Evolutionary conservation across 495 filamentous ascomycete genomes (phyloP).

Genomic region (Corynascus novoguineensis): DNA sequence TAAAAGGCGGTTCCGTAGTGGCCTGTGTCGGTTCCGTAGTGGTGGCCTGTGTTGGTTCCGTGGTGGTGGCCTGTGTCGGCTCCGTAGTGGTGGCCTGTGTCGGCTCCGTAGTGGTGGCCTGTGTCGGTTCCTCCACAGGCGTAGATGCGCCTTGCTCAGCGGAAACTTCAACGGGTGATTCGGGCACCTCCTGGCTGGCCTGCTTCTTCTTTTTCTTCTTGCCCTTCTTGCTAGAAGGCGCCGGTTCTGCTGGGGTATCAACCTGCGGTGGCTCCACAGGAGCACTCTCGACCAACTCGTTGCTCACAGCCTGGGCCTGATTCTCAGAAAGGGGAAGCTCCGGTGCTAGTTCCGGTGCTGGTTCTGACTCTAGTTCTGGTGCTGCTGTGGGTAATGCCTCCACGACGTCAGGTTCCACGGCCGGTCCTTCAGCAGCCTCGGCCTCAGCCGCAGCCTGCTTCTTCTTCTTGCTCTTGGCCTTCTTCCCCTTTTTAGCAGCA

Average conservation of each 20-base stretch:
- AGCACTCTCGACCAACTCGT: neutral
- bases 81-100: neutral
- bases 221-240: conserved; percentile 19
- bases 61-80: neutral
- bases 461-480: conserved; percentile 27
- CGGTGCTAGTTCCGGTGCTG: neutral
- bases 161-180: neutral
- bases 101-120: neutral
- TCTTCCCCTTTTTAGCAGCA: conserved; percentile 17
- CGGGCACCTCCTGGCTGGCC: conserved; percentile 15
- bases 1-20: neutral
- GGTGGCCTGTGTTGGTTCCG: neutral
- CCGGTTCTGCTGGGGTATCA: conserved; percentile 12
- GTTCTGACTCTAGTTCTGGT: too few species aligned
- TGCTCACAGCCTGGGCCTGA: neutral
- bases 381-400: too few species aligned
- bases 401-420: neutral
- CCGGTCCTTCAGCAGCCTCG: conserved; percentile 14
- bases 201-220: conserved; percentile 33
- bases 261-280: conserved; percentile 10
- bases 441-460: conserved; percentile 22
- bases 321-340: neutral
- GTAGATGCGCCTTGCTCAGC: neutral
- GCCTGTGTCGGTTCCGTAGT: neutral
- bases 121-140: conserved; percentile 3